A percentile compares a stretch with the other conserved stretches of the same genome.
Evolutionary conservation across 1,139 yeast genomes (phyloP).

Genomic region (Taphrina wiesneri): DNA sequence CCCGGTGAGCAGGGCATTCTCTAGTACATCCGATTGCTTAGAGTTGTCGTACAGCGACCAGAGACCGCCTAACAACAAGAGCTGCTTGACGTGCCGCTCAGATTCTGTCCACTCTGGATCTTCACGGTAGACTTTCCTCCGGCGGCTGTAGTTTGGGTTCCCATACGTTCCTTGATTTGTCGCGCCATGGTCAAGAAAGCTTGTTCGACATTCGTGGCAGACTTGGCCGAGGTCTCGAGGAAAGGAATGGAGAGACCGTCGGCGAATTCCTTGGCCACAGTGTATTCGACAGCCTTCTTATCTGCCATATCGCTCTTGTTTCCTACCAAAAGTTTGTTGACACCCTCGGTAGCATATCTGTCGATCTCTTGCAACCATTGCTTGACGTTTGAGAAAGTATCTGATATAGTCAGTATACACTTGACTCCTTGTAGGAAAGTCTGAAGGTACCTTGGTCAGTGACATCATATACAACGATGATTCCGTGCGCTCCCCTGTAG

Average conservation of each 20-base stretch:
- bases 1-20: neutral
- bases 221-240: constrained; percentile 93
- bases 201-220: constrained; percentile 95
- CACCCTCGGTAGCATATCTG: constrained; percentile 97
- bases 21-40: neutral
- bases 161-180: constrained; percentile 96
- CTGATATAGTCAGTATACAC: neutral
- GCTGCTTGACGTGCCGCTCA: constrained; percentile 63
- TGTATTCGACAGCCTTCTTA: constrained; percentile 92
- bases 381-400: constrained; percentile 89
- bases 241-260: constrained; percentile 94
- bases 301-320: constrained; percentile 94
- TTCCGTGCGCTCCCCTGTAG: constrained; percentile 98
- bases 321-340: constrained; percentile 91
- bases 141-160: constrained; percentile 59
- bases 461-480: constrained; percentile 95
- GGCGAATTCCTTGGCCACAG: constrained; percentile 96
- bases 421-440: neutral
- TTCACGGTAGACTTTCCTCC: constrained; percentile 73
- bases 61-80: constrained; percentile 70
- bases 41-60: neutral
- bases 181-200: constrained; percentile 99
- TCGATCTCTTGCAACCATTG: constrained; percentile 99
- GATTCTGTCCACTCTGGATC: constrained; percentile 79
- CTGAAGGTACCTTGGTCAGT: constrained; percentile 70